A percentile compares a stretch with the other conserved stretches of the same genome.
Conservation (phyloP, 352 stramenopile species). For the Phytopythium oedochilum region DNA sequence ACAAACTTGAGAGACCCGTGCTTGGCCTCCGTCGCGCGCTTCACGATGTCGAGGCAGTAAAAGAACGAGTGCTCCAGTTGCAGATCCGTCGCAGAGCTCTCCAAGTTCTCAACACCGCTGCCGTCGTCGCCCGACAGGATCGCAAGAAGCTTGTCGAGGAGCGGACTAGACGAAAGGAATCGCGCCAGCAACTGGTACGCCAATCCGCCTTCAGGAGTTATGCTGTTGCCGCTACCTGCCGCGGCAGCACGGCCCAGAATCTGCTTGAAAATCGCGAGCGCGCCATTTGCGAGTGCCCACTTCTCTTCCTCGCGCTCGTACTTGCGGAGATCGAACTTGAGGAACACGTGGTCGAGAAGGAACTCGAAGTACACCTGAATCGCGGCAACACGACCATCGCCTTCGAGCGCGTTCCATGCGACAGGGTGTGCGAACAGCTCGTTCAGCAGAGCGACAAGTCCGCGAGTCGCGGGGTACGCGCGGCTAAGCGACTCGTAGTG, state of each 20-base stretch:
- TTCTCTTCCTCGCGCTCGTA: slow-evolving; percentile 84
- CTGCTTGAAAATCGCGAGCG: slow-evolving; percentile 74
- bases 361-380: slow-evolving; percentile 87
- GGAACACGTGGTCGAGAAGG: slow-evolving; percentile 73
- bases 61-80: slow-evolving; percentile 80
- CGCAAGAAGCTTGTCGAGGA: slow-evolving; percentile 65
- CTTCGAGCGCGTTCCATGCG: slow-evolving; percentile 70
- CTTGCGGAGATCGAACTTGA: slow-evolving; percentile 83
- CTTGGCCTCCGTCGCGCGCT: slow-evolving; percentile 62
- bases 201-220: slow-evolving; percentile 43
- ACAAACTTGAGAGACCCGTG: slow-evolving; percentile 68
- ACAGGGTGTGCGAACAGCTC: slow-evolving; percentile 76
- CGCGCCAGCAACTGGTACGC: slow-evolving; percentile 66
- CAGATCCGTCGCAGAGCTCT: slow-evolving; percentile 65
- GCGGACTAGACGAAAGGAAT: slow-evolving; percentile 55
- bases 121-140: slow-evolving; percentile 53
- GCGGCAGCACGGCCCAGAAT: slow-evolving; percentile 47
- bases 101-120: slow-evolving; percentile 65
- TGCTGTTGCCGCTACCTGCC: slow-evolving; percentile 7
- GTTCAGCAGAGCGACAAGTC: slow-evolving; percentile 68
- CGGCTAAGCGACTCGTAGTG: slow-evolving; percentile 78
- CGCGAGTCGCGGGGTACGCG: slow-evolving; percentile 73
- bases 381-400: slow-evolving; percentile 63
- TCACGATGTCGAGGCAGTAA: slow-evolving; percentile 76
- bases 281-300: slow-evolving; percentile 69